Conservation (phyloP, 148 eudicot genomes). For the Oxyria digyna region DNA sequence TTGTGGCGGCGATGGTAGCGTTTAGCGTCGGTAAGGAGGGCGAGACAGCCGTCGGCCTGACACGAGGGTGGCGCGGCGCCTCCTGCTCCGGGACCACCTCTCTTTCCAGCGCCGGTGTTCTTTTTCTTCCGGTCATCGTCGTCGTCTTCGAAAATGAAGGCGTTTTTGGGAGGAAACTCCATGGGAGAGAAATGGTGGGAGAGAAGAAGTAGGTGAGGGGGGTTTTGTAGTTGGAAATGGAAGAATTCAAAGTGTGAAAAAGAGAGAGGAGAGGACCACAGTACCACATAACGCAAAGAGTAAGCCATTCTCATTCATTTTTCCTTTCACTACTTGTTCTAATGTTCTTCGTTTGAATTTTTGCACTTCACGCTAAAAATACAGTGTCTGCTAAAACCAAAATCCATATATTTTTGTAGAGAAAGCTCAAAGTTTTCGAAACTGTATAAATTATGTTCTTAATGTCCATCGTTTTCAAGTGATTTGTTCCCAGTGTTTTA, state of each 20-base stretch:
- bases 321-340: neutral
- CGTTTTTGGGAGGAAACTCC: neutral
- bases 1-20: conserved; percentile 36
- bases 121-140: neutral
- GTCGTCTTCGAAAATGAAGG: neutral
- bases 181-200: neutral
- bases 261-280: conserved; percentile 2
- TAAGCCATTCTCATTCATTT: conserved; percentile 7
- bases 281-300: neutral
- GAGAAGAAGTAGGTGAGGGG: neutral
- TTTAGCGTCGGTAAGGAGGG: conserved; percentile 3
- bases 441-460: too few species aligned
- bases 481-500: too few species aligned
- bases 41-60: neutral
- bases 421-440: too few species aligned
- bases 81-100: neutral
- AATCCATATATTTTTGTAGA: too few species aligned
- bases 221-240: neutral
- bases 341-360: too few species aligned
- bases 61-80: conserved; percentile 3
- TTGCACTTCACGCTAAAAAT: too few species aligned
- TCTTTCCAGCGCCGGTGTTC: neutral
- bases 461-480: too few species aligned
- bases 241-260: neutral
- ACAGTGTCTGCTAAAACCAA: too few species aligned